A percentile compares a stretch with the other conserved stretches of the same genome.
Conservation (phyloP, 148 eudicot species). For the Chenopodium berlandieri region DNA sequence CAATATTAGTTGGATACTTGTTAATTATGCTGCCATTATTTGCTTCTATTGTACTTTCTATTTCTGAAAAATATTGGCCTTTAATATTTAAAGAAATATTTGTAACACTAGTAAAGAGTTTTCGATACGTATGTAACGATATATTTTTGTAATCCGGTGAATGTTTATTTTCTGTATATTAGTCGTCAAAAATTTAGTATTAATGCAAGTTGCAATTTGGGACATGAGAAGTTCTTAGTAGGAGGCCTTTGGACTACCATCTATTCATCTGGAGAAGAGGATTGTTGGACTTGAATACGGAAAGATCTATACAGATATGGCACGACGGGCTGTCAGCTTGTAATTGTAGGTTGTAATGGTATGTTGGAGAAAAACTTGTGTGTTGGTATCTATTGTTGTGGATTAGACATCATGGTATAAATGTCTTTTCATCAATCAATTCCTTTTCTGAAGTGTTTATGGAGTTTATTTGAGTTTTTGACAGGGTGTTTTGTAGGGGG, state of each 20-base stretch:
- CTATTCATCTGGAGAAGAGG: not conserved
- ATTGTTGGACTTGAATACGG: not conserved
- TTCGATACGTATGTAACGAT: too few relatives aligned
- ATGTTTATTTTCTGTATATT: not conserved
- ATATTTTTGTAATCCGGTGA: not conserved
- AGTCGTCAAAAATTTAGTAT: not conserved
- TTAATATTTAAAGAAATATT: too few relatives aligned
- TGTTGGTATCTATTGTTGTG: not conserved
- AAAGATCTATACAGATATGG: not conserved
- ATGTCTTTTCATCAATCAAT: not conserved
- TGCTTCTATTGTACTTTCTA: not conserved
- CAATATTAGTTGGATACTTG: not conserved
- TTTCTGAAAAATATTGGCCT: not conserved
- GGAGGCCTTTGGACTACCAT: not conserved
- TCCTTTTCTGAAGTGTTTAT: not conserved
- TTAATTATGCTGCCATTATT: not conserved
- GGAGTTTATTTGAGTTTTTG: not conserved
- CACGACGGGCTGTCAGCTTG: not conserved
- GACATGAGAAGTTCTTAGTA: not conserved
- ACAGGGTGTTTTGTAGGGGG: not conserved
- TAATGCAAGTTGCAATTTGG: not conserved
- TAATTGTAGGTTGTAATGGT: not conserved
- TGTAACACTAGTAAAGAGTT: too few relatives aligned
- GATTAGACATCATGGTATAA: not conserved
- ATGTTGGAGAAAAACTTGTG: not conserved